Base-by-base conservation (phyloP, 2,329 filamentous ascomycete genomes). In the Sclerotinia glacialis region DNA sequence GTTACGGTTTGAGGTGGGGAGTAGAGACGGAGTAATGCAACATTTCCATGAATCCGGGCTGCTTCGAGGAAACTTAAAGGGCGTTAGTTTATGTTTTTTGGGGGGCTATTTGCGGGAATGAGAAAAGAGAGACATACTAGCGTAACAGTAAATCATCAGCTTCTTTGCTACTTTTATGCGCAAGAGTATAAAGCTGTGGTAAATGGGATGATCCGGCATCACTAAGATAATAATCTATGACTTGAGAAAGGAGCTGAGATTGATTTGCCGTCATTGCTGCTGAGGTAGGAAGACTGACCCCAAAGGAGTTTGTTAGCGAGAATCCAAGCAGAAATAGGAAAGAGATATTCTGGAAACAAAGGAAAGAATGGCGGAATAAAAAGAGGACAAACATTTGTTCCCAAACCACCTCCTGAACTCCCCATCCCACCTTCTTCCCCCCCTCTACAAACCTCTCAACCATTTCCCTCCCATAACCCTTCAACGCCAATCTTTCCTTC, bases 211-310 rank as follows among this genome's bases (percentile, higher is more conserved):
- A 77, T 71, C 86, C 84, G 5, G 47, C n/a, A 42, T 83, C 78
- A 0, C 85, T 83, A 6, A 93, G 82, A 74, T 90, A 93, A 78
- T 85, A 92, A 74, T 93, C 89, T 23, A 92, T 80, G 2, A 89
- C 82, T 78, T 91, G 88, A 1, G 88, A 86, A 74, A 93, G 92
- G 72, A 89, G 81, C 73, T 90, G 85, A 1, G 85, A 87, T 75
- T 93, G 89, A 72, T 86, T 90, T 1, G 90, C 87, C 9, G 91
- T 86, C 76, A 89, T 84, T 1, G 87, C 85, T 5, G 83, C 83
- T 0, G 87, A 86, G 0, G 87, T 87, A 0, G 90, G 90, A 37
- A 76, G 56, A 47, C 72, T 75, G 42, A 40, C 16, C 14, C 2
- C 11, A 40, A 40, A 12, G 37, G 37, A 2, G 12, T 40, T 40